Conservation (phyloP, 2,329 filamentous ascomycete species). For the Cordyceps javanica region DNA sequence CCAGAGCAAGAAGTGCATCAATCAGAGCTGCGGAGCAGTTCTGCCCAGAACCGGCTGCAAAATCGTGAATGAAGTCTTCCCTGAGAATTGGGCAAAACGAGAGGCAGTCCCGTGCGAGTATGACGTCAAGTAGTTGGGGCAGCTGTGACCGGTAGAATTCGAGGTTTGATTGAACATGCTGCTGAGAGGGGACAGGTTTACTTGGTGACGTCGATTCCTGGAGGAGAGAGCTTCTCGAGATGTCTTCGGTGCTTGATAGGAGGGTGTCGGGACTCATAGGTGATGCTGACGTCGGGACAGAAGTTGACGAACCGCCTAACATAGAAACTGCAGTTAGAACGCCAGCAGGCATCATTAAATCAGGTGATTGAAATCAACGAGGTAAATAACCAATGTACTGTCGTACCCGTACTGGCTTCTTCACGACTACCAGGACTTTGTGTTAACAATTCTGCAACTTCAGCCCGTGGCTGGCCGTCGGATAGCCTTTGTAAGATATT, state of each 20-base stretch:
- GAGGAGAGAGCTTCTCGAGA: background rate
- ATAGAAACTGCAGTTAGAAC: background rate
- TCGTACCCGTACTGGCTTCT: background rate
- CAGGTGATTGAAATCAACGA: background rate
- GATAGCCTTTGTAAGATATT: background rate
- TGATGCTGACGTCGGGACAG: background rate
- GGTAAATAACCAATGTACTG: background rate
- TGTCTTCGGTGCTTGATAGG: background rate
- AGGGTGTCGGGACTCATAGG: background rate
- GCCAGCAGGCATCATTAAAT: background rate
- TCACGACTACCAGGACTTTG: background rate
- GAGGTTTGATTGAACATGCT: background rate
- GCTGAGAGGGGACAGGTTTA: background rate
- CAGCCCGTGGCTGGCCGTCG: conserved; percentile 1
- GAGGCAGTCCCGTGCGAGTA: background rate
- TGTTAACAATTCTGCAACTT: background rate
- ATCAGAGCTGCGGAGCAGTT: background rate
- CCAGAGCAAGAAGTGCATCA: background rate
- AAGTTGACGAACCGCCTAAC: background rate
- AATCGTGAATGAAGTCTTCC: background rate
- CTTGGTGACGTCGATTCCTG: background rate
- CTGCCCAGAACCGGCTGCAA: background rate
- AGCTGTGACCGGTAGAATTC: background rate
- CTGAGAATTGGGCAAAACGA: background rate
- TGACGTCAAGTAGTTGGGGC: background rate